These are phyloP conservation scores for Spiromastix sp. DNA, from an alignment of 2,329 filamentous ascomycete species.

Conservation along the genomic window DNA sequence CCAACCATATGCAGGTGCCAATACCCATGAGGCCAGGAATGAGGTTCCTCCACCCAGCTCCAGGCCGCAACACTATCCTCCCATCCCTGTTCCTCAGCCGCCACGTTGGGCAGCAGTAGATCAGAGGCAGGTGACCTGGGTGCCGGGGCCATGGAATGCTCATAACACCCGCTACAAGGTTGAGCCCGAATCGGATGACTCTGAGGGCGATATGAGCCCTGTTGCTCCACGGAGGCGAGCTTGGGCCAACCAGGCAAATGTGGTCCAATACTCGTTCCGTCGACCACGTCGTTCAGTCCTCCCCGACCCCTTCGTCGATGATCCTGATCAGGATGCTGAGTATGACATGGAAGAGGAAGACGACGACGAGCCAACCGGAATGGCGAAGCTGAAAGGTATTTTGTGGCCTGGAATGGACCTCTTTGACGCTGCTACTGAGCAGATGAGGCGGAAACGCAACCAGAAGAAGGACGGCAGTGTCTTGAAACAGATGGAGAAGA, in stretches of 20 bases:
- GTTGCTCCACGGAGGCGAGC: slow-evolving; percentile 5
- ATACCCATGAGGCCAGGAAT: neutral
- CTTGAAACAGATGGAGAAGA: slow-evolving; percentile 36
- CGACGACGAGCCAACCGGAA: slow-evolving; percentile 11
- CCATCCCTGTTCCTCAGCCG: neutral
- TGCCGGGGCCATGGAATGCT: too few relatives aligned
- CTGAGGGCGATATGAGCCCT: slow-evolving; percentile 11
- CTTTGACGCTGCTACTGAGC: slow-evolving; percentile 40
- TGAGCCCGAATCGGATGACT: slow-evolving; percentile 5
- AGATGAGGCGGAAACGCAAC: slow-evolving; percentile 40
- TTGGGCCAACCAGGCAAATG: slow-evolving; percentile 2
- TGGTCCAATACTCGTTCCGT: neutral
- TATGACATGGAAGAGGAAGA: slow-evolving; percentile 13
- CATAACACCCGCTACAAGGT: slow-evolving; percentile 8
- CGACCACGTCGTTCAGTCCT: slow-evolving; percentile 4
- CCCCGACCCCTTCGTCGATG: slow-evolving; percentile 14
- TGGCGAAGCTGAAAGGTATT: slow-evolving; percentile 36
- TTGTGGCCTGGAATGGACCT: slow-evolving; percentile 43
- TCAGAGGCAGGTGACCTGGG: neutral
- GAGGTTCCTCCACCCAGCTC: too few relatives aligned
- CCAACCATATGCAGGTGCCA: slow-evolving; percentile 7
- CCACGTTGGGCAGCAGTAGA: slow-evolving; percentile 1
- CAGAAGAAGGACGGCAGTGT: slow-evolving; percentile 40
- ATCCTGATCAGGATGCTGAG: slow-evolving; percentile 13
- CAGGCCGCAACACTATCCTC: too few relatives aligned